Base-by-base conservation (phyloP, 176 grass and related monocot species). In the Eragrostis curvula region DNA sequence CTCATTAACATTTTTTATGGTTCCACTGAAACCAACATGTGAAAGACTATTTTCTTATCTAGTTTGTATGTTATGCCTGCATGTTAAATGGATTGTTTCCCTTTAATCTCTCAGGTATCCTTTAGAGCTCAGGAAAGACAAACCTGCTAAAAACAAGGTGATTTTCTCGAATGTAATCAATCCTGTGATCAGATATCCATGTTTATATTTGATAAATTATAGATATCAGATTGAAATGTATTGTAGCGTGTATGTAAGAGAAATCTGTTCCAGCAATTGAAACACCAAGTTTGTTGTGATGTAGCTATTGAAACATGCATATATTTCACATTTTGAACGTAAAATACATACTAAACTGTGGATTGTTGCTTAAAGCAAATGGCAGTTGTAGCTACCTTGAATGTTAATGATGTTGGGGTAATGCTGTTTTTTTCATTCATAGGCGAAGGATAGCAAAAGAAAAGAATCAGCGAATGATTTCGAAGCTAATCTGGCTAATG, bases 71-170 rank as follows among this genome's bases (percentile, higher is more conserved):
- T 74, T 74, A 2, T 50, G n/a, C 80, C 69, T 68, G n/a, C 75
- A 51, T 80, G 52, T 51, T 61, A 10, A 88, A 44, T 75, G 32
- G 40, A 53, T 66, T 78, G 10, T 72, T 87, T 86, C 87, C 66
- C 68, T 85, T 94, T 51, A 36, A 70, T 90, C 58, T 82, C 75
- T 78, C 86, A 97, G 95, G 95, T 97, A 98, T 72, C 96, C 96
- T 13, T 79, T 98, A 75, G 96, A 98, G 88, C 88, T 98, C 55
- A 85, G 96, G 75, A 98, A 95, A 88, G 96, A 93, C 66, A 98
- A 98, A 74, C 91, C 92, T 87, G 77, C 92, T 84, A 98, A 96
- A 88, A 87, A 55, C 66, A 96, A 95, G 96, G 96, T 98, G 59
- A 82, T 79, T 65, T 65, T 28, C 53, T 84, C 53, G 40, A 41